Conservation (phyloP, 2,329 filamentous ascomycete species). For the Aspergillus costaricaensis region DNA sequence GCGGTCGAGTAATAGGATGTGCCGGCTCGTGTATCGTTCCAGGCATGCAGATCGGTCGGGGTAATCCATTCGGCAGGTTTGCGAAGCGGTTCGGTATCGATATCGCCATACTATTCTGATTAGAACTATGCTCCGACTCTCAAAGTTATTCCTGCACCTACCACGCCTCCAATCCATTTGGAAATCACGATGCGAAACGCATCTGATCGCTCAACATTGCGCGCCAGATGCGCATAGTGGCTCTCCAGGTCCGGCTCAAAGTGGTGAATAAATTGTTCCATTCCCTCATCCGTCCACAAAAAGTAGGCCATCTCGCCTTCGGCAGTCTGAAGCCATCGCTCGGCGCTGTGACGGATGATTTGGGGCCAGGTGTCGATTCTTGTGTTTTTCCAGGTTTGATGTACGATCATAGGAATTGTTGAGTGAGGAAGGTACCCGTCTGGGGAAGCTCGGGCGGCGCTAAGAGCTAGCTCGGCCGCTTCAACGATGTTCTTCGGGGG, state of each 20-base stretch:
- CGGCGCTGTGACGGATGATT: constrained; percentile 26
- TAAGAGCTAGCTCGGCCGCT: constrained; percentile 29
- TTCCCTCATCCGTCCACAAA: constrained; percentile 37
- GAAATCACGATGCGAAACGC: constrained; percentile 35
- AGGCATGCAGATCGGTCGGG: constrained; percentile 26
- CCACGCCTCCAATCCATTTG: constrained; percentile 30
- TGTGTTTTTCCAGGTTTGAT: constrained; percentile 37
- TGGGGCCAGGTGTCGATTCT: constrained; percentile 29
- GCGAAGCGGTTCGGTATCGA: constrained; percentile 35
- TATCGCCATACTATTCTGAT: constrained; percentile 31
- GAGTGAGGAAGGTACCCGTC: constrained; percentile 25
- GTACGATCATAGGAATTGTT: constrained; percentile 33
- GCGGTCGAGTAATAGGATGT: constrained; percentile 24
- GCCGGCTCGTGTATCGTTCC: constrained; percentile 30
- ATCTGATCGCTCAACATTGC: constrained; percentile 34
- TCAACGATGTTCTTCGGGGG: constrained; percentile 25
- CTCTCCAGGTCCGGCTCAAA: constrained; percentile 28
- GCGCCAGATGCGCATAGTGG: constrained; percentile 24
- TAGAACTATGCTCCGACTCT: neutral
- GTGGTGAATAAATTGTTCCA: constrained; percentile 27
- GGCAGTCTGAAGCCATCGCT: constrained; percentile 31
- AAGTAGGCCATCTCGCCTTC: constrained; percentile 34
- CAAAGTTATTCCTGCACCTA: neutral
- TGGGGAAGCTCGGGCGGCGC: constrained; percentile 16
- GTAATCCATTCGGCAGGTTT: constrained; percentile 31